phyloP scores from a whole-genome alignment of 306 rosid species.

The Cucumis cinereus region DNA sequence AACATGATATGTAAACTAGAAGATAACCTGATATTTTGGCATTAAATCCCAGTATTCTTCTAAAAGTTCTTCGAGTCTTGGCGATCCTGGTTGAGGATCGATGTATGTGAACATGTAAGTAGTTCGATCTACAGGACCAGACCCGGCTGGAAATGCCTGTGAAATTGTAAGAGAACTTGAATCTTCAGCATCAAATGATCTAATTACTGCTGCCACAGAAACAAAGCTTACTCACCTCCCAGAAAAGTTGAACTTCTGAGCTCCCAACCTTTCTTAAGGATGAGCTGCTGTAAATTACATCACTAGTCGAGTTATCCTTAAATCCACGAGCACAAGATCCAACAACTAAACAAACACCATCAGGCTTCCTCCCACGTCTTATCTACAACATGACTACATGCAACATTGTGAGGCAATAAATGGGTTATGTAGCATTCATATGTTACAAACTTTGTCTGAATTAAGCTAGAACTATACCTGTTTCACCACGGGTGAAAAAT shows the following conservation, averaged over 20 bases:
- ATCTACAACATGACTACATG: slow-evolving; percentile 41
- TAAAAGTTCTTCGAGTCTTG: slow-evolving; percentile 63
- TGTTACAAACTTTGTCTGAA: background rate
- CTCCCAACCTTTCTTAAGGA: slow-evolving; percentile 53
- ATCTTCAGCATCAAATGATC: background rate
- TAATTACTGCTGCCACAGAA: background rate
- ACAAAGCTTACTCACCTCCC: slow-evolving; percentile 62
- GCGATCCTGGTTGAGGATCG: slow-evolving; percentile 76
- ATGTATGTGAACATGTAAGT: slow-evolving; percentile 88
- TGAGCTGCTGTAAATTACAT: slow-evolving; percentile 77
- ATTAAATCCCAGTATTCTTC: slow-evolving; percentile 81
- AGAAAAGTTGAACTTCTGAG: slow-evolving; percentile 71
- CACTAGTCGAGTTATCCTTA: slow-evolving; percentile 44
- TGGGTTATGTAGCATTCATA: background rate
- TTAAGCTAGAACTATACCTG: slow-evolving; percentile 33
- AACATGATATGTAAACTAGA: background rate
- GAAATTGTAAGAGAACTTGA: slow-evolving; percentile 19
- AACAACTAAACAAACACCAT: slow-evolving; percentile 87
- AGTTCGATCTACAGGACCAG: slow-evolving; percentile 84
- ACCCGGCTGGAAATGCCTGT: slow-evolving; percentile 96
- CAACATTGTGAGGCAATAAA: slow-evolving; percentile 16
- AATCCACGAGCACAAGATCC: slow-evolving; percentile 94
- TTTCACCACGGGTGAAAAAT: slow-evolving; percentile 85
- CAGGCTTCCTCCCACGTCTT: slow-evolving; percentile 74
- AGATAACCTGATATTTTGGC: slow-evolving; percentile 82